Conservation (phyloP, 345 rosid species). For the Citropsis articulata region DNA sequence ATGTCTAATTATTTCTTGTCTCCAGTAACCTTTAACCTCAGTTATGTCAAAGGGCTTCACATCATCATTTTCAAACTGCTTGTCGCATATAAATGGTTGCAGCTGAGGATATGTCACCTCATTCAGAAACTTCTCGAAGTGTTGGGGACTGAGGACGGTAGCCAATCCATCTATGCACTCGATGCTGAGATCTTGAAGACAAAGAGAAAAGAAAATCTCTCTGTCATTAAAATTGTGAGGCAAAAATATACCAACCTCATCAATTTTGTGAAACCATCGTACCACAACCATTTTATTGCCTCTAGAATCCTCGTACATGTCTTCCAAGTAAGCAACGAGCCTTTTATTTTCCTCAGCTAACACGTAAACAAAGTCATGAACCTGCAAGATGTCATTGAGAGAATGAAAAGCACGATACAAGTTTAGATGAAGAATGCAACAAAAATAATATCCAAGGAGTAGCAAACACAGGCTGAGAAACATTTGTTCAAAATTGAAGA, state of each 20-base stretch:
- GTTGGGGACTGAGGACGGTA: conserved; percentile 70
- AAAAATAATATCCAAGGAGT: background rate
- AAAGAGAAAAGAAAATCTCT: conserved; percentile 83
- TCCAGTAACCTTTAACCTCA: conserved; percentile 73
- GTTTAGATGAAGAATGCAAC: background rate
- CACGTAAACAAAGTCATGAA: conserved; percentile 68
- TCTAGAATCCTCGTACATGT: conserved; percentile 72
- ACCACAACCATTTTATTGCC: conserved; percentile 73
- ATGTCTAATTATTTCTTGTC: conserved; percentile 52
- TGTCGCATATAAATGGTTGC: conserved; percentile 60
- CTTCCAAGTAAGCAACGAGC: conserved; percentile 78
- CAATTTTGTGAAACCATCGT: conserved; percentile 92
- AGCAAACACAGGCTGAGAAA: background rate
- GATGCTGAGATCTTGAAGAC: conserved; percentile 82
- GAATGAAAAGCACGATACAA: background rate
- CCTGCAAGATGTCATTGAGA: conserved; percentile 36
- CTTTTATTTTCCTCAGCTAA: conserved; percentile 67
- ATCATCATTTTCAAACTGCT: conserved; percentile 54
- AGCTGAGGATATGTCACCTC: conserved; percentile 25
- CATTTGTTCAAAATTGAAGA: background rate
- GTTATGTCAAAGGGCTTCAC: conserved; percentile 66
- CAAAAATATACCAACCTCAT: conserved; percentile 72
- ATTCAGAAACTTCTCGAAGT: conserved; percentile 50
- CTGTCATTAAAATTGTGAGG: conserved; percentile 57
- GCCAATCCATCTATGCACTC: conserved; percentile 92